Conservation (phyloP, 1,284 basidiomycete species). For the Ustilago loliicola region DNA sequence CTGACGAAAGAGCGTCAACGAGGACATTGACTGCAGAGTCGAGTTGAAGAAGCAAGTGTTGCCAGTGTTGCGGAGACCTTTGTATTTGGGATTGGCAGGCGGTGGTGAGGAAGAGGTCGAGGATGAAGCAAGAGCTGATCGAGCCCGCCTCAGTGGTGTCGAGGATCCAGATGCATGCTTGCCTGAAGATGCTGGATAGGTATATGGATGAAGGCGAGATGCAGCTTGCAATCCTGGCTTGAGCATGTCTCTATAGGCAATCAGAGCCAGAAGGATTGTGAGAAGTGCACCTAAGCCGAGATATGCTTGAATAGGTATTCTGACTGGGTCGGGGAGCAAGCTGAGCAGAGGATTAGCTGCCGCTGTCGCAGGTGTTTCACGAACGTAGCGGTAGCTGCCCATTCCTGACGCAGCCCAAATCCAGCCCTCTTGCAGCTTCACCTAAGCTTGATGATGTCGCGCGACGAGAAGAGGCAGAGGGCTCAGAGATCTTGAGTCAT, state of each 20-base stretch:
- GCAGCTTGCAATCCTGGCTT: slow-evolving; percentile 42
- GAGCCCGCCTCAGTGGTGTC: slow-evolving; percentile 26
- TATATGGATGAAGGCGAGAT: slow-evolving; percentile 36
- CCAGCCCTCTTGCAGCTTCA: neutral
- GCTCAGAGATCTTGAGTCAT: neutral
- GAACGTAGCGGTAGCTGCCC: slow-evolving; percentile 43
- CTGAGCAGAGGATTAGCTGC: slow-evolving; percentile 38
- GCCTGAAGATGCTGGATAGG: slow-evolving; percentile 22
- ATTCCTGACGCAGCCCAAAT: slow-evolving; percentile 15
- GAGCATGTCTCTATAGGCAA: slow-evolving; percentile 40
- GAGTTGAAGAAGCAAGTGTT: slow-evolving; percentile 70
- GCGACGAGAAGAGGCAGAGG: neutral
- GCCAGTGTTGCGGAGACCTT: slow-evolving; percentile 66
- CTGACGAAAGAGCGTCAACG: slow-evolving; percentile 35
- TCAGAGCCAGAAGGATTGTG: slow-evolving; percentile 18
- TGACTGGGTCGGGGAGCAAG: slow-evolving; percentile 24
- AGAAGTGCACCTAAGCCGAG: slow-evolving; percentile 25
- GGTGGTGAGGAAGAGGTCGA: slow-evolving; percentile 12
- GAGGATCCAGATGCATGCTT: slow-evolving; percentile 15
- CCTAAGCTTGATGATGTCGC: neutral
- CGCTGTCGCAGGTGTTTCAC: slow-evolving; percentile 33
- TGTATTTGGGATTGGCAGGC: slow-evolving; percentile 37
- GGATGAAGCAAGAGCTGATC: slow-evolving; percentile 19
- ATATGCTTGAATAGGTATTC: slow-evolving; percentile 26
- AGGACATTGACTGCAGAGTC: slow-evolving; percentile 63